A percentile compares a stretch with the other conserved stretches of the same genome.
Evolutionary conservation across 1,139 yeast genomes (phyloP).

Genomic region (Taphrina confusa): DNA sequence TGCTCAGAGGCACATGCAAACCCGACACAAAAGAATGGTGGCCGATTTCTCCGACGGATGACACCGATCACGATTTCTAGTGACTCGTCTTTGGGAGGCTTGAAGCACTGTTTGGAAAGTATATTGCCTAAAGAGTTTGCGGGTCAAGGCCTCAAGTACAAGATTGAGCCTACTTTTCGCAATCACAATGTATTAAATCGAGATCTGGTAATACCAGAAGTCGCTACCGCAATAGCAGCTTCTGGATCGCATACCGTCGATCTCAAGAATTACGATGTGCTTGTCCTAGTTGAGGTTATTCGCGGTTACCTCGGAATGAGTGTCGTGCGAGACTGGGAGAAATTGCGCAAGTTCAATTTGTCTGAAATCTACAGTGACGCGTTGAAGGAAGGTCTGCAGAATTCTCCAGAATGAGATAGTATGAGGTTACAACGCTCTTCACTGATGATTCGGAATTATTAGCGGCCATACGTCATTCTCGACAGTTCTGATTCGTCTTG

Average conservation of each 20-base stretch:
- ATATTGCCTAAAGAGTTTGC: conserved; percentile 13
- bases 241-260: conserved; percentile 79
- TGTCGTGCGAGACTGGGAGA: conserved; percentile 67
- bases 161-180: conserved; percentile 76
- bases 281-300: conserved; percentile 82
- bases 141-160: conserved; percentile 53
- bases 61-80: conserved; percentile 79
- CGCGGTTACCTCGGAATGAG: conserved; percentile 77
- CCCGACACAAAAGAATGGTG: conserved; percentile 55
- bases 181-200: conserved; percentile 73
- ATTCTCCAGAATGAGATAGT: no score
- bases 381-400: no score
- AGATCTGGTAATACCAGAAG: conserved; percentile 65
- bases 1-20: conserved; percentile 61
- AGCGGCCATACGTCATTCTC: no score
- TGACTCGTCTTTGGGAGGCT: conserved; percentile 51
- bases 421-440: no score
- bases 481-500: no score
- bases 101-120: conserved; percentile 8
- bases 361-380: conserved; percentile 56
- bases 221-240: conserved; percentile 72
- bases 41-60: conserved; percentile 70
- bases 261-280: conserved; percentile 72
- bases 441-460: no score
- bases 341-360: conserved; percentile 58